Evolutionary conservation across 768 basidiomycete species (phyloP).

Genomic region (Piloderma croceum): DNA sequence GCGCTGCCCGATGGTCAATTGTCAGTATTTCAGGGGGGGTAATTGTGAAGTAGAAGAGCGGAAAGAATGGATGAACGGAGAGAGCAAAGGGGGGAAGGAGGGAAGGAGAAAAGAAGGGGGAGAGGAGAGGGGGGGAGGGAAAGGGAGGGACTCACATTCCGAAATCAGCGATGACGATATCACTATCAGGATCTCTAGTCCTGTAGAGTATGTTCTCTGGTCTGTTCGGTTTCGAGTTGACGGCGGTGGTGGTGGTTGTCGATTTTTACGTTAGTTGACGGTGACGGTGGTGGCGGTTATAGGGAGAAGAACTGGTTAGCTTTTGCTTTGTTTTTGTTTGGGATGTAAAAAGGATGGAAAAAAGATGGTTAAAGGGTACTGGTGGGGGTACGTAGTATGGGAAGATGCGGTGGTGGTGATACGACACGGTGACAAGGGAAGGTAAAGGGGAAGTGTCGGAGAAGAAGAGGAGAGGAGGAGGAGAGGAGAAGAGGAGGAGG

Average conservation of each 20-base stretch:
- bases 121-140: neutral
- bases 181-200: slow-evolving; percentile 67
- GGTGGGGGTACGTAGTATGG: too few species aligned
- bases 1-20: slow-evolving; percentile 42
- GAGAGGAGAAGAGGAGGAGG: slow-evolving; percentile 1
- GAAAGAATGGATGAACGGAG: neutral
- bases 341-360: neutral
- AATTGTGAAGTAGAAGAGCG: neutral
- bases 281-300: too few species aligned
- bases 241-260: too few species aligned
- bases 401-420: too few species aligned
- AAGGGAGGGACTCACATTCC: slow-evolving; percentile 64
- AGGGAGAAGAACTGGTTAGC: too few species aligned
- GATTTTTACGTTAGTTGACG: too few species aligned
- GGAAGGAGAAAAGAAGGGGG: neutral
- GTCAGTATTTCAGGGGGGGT: neutral
- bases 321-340: neutral
- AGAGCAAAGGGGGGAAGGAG: neutral
- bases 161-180: slow-evolving; percentile 94
- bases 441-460: neutral
- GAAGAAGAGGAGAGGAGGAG: slow-evolving; percentile 3
- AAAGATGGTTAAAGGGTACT: too few species aligned
- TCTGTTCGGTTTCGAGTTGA: slow-evolving; percentile 42
- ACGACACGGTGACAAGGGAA: too few species aligned
- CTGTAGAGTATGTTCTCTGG: slow-evolving; percentile 96